Base-by-base conservation (phyloP, 495 filamentous ascomycete genomes). In the Penicillium steckii region DNA sequence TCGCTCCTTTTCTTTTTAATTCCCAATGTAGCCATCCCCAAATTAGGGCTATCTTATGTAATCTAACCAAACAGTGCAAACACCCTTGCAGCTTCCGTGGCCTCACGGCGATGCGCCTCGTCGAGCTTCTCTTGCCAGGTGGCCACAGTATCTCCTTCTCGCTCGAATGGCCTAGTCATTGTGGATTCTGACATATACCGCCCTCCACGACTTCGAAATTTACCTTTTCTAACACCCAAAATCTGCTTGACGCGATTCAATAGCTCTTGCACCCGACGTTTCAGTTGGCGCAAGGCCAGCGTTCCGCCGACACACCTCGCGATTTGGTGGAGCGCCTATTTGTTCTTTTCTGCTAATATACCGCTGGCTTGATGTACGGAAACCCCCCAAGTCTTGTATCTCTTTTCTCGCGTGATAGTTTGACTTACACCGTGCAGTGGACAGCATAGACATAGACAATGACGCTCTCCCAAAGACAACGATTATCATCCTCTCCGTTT, bases 401-500 rank as follows among this genome's bases (percentile, higher is more conserved):
- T 1, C 19, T 5, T 17, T 12, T 32, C 30, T 25, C 10, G 3
- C 13, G 26, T 9, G 12, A 25, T 4, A 24, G 19, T 27, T 44
- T 51, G 27, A 41, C 60, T 62, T 32, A 61, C 56, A 38, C 21
- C 6, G 25, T 42, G 13, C 44, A 60, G 53, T 61, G 60, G 45
- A 55, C 56, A 66, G 57, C 59, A 45, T 54, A 68, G 52, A 67
- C 47, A 66, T 61, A 68, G 51, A 74, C 50, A 59, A 85, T 85
- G 82, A 74, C 78, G 60, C 68, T 67, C 25, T 64, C 67, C 32
- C 69, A 77, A 65, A 74, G 75, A 46, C 74, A 73, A 65, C 73
- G 74, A 40, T 63, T 61, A 55, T 52, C 66, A 22, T 62, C 61
- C 45, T 71, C 69, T 23, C 68, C 73, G 19, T 50, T 78, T 29